phyloP scores from a whole-genome alignment of 176 grass and related monocot genomes.

The Oryza brachyantha region DNA sequence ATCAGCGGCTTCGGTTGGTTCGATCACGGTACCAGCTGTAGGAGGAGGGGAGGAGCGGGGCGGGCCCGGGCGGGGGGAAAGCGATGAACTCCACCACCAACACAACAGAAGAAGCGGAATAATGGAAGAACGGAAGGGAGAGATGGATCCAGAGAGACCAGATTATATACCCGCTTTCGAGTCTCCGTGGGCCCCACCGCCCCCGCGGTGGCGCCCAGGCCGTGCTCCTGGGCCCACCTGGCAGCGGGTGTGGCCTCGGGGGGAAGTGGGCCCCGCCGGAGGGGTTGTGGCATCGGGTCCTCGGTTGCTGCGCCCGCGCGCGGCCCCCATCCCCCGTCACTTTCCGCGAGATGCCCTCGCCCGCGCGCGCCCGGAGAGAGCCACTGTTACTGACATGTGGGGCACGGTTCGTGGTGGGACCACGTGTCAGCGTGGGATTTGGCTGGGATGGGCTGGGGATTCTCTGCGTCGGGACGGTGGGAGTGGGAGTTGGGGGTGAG shows the following conservation, averaged over 20 bases:
- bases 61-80: background rate
- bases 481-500: no score
- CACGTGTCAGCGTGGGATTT: background rate
- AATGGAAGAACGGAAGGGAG: background rate
- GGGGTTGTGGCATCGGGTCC: background rate
- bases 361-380: background rate
- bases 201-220: background rate
- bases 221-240: background rate
- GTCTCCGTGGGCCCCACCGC: background rate
- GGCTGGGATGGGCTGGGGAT: no score
- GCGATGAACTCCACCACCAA: conserved; percentile 11
- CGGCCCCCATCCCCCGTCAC: background rate
- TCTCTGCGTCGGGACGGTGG: no score
- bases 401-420: rapidly evolving
- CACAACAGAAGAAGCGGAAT: conserved; percentile 22
- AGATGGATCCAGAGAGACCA: conserved; percentile 25
- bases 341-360: conserved; percentile 40
- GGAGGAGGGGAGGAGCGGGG: background rate
- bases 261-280: background rate
- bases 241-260: background rate
- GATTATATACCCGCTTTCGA: conserved; percentile 19
- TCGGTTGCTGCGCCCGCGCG: background rate
- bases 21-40: conserved; percentile 9
- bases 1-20: background rate
- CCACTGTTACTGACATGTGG: background rate